phyloP scores from a whole-genome alignment of 1,284 basidiomycete species.

The Fomes fomentarius region DNA sequence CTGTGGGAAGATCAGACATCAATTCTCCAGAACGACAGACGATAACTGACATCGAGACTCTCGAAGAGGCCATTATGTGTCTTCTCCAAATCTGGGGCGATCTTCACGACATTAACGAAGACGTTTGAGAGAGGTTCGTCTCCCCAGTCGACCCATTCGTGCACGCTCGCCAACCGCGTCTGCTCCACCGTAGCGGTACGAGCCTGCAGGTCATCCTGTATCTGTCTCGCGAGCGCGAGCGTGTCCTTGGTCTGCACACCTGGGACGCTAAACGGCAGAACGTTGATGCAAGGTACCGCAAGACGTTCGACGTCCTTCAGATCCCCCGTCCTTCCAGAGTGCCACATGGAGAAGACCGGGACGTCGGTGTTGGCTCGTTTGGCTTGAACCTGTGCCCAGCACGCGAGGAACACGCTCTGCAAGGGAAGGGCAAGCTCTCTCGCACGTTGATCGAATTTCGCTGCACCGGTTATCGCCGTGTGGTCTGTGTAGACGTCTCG shows the following conservation, averaged over 20 bases:
- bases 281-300: conserved; percentile 51
- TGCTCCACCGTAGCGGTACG: conserved; percentile 48
- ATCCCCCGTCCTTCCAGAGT: conserved; percentile 45
- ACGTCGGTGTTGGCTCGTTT: conserved; percentile 32
- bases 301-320: conserved; percentile 39
- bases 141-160: conserved; percentile 38
- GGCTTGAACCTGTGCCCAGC: conserved; percentile 48
- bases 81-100: conserved; percentile 27
- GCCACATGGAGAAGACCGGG: conserved; percentile 50
- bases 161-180: conserved; percentile 41
- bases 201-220: conserved; percentile 41
- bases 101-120: conserved; percentile 49
- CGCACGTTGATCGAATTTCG: conserved; percentile 34
- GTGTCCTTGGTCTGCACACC: conserved; percentile 21
- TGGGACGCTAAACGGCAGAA: conserved; percentile 44
- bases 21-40: not conserved
- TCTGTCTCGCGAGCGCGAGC: conserved; percentile 34
- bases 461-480: conserved; percentile 26
- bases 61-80: conserved; percentile 1
- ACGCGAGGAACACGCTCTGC: conserved; percentile 46
- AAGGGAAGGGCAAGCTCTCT: conserved; percentile 38
- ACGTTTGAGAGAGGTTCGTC: conserved; percentile 46
- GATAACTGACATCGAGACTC: conserved; percentile 13
- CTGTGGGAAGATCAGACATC: not conserved
- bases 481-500: conserved; percentile 28